Conservation (phyloP, 2,329 filamentous ascomycete species). For the Beauveria asiatica region DNA sequence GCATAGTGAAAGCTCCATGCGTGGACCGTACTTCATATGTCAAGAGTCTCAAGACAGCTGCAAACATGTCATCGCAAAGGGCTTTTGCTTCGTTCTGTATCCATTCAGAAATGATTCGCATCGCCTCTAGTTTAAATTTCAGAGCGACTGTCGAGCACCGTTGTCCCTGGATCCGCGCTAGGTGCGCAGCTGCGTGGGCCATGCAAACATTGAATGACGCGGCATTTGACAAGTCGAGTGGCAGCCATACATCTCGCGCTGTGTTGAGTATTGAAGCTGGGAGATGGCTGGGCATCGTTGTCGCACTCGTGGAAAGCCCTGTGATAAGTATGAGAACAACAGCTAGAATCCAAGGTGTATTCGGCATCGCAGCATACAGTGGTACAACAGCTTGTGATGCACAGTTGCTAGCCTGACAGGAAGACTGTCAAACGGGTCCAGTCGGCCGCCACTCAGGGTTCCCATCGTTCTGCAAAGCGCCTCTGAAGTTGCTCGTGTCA, state of each 20-base stretch:
- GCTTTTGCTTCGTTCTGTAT: conserved; percentile 20
- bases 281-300: conserved; percentile 25
- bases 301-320: conserved; percentile 10
- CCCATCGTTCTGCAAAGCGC: too few relatives aligned
- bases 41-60: not conserved
- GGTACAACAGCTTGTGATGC: too few relatives aligned
- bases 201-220: conserved; percentile 32
- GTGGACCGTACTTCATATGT: conserved; percentile 1
- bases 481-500: too few relatives aligned
- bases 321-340: too few relatives aligned
- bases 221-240: conserved; percentile 31
- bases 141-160: conserved; percentile 19
- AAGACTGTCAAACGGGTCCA: too few relatives aligned
- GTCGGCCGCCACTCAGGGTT: too few relatives aligned
- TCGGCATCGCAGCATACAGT: too few relatives aligned
- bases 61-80: conserved; percentile 23
- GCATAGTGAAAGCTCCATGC: too few relatives aligned
- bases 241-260: conserved; percentile 32
- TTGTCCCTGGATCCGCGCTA: conserved; percentile 25
- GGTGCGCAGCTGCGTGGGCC: conserved; percentile 31
- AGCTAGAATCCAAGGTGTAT: too few relatives aligned
- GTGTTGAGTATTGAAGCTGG: conserved; percentile 24
- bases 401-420: too few relatives aligned
- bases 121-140: conserved; percentile 26
- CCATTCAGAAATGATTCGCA: conserved; percentile 26